Evolutionary conservation across 306 rosid species (phyloP), one percentile per base, ranked within the genome.

Genomic region (Cucumis cinereus): DNA sequence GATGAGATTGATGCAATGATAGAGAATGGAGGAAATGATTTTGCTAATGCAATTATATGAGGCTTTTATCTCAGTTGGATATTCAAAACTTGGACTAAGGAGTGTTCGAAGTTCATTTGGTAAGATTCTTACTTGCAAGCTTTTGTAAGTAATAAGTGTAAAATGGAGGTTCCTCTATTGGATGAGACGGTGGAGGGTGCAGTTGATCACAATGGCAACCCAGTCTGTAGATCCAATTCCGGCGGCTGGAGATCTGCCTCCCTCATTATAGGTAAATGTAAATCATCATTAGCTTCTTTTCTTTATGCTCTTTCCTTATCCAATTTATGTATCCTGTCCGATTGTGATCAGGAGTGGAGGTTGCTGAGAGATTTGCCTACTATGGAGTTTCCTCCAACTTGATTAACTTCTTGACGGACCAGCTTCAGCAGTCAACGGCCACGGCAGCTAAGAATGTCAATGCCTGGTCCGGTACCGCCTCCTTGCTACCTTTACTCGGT

Each of bases 1-100:
- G 96, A 92, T 58, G 99, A 90, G 86, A 82, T 94, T 80, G 93
- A 92, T 76, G 80, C 98, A 26, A 89, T 94, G 99, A 78, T 87
- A 45, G 98, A 94, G 85, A 96, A 92, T 72, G 99, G 99, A 63
- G 99, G 99, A 78, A 94, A 94, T 81, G 80, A 90, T 81, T 89
- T 89, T 49, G 98, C 97, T 55, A 94, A 94, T 85, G 76, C 97
- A 73, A 94, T 45, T 94, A 80, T 94, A 94, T 59, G 99, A 92
- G 83, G 96, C 98, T 79, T 85, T 89, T 85, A 24, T 94, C 79
- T 96, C 99, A 6, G 91, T 85, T 74, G 99, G 96, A 81, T 77
- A 56, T 78, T 81, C 84, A 23, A 94, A 92, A 84, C 96, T 93
- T 12, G 79, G 85, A 75, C 89, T 90, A 70, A 89, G 41, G 89